These are phyloP conservation scores for Oidium heveae DNA, from an alignment of 2,329 filamentous ascomycete genomes.

Conservation along the genomic window DNA sequence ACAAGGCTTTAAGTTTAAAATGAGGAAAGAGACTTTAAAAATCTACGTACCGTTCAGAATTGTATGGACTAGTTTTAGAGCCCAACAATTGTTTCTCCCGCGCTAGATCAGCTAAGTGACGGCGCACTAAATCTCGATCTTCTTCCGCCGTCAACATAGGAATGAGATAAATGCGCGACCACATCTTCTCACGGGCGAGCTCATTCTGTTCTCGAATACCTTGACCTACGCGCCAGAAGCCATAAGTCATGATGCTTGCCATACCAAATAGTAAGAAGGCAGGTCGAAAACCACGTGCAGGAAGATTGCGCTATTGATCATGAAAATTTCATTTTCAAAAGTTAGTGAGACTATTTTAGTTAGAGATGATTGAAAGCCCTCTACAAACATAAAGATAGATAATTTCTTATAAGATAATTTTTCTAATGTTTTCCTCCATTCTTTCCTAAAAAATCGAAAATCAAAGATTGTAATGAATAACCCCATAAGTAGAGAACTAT, in stretches of 20 bases:
- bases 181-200: conserved; percentile 91
- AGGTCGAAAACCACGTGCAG: conserved; percentile 72
- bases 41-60: conserved; percentile 51
- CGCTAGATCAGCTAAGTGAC: conserved; percentile 64
- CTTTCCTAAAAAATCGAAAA: no score
- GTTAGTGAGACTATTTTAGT: no score
- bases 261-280: conserved; percentile 52
- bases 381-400: no score
- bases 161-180: conserved; percentile 84
- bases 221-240: conserved; percentile 65
- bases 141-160: conserved; percentile 88
- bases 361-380: no score
- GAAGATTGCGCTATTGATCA: conserved; percentile 53
- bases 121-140: conserved; percentile 78
- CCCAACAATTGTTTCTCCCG: conserved; percentile 81
- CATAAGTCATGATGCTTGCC: conserved; percentile 60
- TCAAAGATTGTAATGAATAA: no score
- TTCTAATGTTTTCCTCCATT: no score
- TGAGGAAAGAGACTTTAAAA: no score
- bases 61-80: conserved; percentile 60
- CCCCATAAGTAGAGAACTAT: no score
- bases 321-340: no score
- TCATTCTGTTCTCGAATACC: conserved; percentile 84
- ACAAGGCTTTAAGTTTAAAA: no score
- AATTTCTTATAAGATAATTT: neutral